Percentiles rank a stretch among this genome's conserved stretches.
phyloP scores from a whole-genome alignment of 306 rosid species.

The Quercus cerris region DNA sequence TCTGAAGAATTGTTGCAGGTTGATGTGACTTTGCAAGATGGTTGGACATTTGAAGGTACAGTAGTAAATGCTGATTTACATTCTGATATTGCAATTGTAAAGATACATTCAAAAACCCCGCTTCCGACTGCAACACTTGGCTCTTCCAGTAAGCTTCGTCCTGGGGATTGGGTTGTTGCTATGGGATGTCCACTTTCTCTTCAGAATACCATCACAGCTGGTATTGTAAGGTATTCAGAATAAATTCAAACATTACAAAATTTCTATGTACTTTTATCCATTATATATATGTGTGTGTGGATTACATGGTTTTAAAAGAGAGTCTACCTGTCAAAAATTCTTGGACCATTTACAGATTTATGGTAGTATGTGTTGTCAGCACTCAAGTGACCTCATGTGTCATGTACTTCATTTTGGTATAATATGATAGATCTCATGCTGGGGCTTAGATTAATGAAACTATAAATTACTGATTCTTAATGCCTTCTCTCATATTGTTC shows the following conservation, averaged over 20 bases:
- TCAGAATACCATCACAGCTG: slow-evolving; percentile 91
- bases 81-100: slow-evolving; percentile 84
- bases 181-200: slow-evolving; percentile 88
- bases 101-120: slow-evolving; percentile 74
- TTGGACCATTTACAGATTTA: neutral
- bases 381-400: neutral
- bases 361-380: neutral
- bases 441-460: neutral
- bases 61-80: slow-evolving; percentile 76
- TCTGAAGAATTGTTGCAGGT: slow-evolving; percentile 42
- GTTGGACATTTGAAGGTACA: slow-evolving; percentile 76
- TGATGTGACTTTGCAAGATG: slow-evolving; percentile 88
- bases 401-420: slow-evolving; percentile 4
- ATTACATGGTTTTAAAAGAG: neutral
- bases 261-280: neutral
- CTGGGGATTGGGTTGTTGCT: slow-evolving; percentile 93
- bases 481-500: slow-evolving; percentile 5
- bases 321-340: neutral
- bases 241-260: neutral
- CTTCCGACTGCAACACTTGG: slow-evolving; percentile 84
- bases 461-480: slow-evolving; percentile 5
- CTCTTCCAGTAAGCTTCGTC: slow-evolving; percentile 72
- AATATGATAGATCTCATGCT: neutral
- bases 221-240: slow-evolving; percentile 75
- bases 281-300: neutral